Base-by-base conservation (phyloP, 257 asterid genomes). In the Nicotiana benthamiana region DNA sequence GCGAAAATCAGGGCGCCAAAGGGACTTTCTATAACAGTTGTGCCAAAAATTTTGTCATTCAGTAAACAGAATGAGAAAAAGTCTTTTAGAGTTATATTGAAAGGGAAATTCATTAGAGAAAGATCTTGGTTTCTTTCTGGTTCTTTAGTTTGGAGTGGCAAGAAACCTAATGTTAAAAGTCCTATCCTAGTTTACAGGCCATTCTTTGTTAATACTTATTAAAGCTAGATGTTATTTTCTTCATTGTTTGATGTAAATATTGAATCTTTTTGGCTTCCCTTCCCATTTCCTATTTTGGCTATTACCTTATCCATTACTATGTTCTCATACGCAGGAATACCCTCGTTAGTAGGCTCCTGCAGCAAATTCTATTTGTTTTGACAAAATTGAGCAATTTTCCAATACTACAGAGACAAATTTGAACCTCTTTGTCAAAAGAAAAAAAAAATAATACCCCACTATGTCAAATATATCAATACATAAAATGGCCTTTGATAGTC, bases 151-250 rank as follows among this genome's bases (percentile, higher is more conserved):
- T 88, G 91, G 91, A 85, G 75, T 8, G 92, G 86, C 80, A 30
- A 80, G 8, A 84, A 56, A 82, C 92, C 90, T 75, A 43, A 27
- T 72, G 95, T 87, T 48, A 88, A 61, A 76, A 92, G 97, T 83
- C 95, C 98, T 16, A 83, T 94, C 67, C 81, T 94, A 62, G 88
- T 92, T 36, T 90, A 79, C 17, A 79, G 89, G 60, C 84, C 81
- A 59, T 36, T 22, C 9, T 16, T 24, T 11, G 6, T 24, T 48
- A 5, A 8, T 26, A 2, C 52, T 22, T 74, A 46, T 48, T 74
- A 48, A 74, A 48, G 9, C 12, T 48, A 26, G 17, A 26, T 26
- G 5, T 26, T 48, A 1, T 6, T 18, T 18, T 18, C 24, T 56
- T 53, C 0, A 0, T 2, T 56, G 62, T 5, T 56, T 56, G 11